Evolutionary conservation across 768 basidiomycete species (phyloP).

Genomic region (Rhodotorula graminis): DNA sequence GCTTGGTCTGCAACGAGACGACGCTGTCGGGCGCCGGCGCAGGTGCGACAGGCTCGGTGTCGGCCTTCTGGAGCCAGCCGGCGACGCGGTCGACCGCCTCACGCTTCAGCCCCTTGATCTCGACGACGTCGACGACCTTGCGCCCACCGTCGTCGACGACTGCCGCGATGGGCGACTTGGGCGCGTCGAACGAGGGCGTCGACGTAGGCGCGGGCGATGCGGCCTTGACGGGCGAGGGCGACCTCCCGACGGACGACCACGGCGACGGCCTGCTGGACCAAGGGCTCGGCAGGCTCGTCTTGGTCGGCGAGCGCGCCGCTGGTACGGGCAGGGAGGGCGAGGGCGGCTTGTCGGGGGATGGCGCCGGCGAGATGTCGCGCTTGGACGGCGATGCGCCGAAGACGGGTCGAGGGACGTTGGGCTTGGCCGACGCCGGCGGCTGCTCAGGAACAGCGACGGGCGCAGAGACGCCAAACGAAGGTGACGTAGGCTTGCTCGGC

Average conservation of each 20-base stretch:
- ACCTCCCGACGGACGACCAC: background rate
- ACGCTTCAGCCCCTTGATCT: slow-evolving; percentile 24
- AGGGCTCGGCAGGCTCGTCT: background rate
- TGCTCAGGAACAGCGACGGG: too few relatives aligned
- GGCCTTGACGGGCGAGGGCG: background rate
- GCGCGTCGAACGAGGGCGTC: background rate
- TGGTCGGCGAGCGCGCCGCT: background rate
- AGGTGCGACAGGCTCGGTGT: background rate
- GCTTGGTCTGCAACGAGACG: too few relatives aligned
- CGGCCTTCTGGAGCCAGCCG: slow-evolving; percentile 14
- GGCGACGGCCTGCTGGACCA: slow-evolving; percentile 1
- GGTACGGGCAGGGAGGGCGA: background rate
- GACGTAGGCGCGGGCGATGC: background rate
- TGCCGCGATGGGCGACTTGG: background rate
- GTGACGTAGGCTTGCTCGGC: too few relatives aligned
- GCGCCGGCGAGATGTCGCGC: background rate
- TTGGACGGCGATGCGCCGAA: background rate
- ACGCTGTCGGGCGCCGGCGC: background rate
- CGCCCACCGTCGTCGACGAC: slow-evolving; percentile 6
- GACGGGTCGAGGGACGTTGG: background rate
- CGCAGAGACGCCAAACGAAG: too few relatives aligned
- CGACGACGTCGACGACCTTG: slow-evolving; percentile 28
- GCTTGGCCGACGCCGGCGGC: too few relatives aligned
- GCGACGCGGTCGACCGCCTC: slow-evolving; percentile 18
- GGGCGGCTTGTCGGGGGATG: background rate